Conservation (phyloP, 2,329 filamentous ascomycete species). For the Venturia carpophila region DNA sequence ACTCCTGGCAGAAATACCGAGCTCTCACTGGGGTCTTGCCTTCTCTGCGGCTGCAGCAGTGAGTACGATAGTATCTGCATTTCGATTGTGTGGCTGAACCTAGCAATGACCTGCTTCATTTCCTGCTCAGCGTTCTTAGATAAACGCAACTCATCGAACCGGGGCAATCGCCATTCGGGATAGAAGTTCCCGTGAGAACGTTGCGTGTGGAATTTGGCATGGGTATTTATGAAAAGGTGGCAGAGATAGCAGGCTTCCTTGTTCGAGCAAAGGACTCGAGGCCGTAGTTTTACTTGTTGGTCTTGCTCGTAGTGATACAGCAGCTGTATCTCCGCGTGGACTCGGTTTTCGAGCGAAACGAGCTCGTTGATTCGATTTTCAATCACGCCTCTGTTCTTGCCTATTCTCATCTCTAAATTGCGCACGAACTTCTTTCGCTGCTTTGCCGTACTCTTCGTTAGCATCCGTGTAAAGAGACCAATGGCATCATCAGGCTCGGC, state of each 20-base stretch:
- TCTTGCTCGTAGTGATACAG: not conserved
- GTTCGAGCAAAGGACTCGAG: not conserved
- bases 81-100: conserved; percentile 2
- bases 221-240: not conserved
- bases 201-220: conserved; percentile 2
- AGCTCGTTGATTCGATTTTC: no score
- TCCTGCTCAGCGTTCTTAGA: not conserved
- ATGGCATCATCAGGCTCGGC: no score
- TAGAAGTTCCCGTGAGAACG: conserved; percentile 11
- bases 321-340: not conserved
- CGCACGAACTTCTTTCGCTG: no score
- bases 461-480: no score
- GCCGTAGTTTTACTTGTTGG: not conserved
- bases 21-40: conserved; percentile 2
- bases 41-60: not conserved
- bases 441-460: no score
- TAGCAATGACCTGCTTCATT: not conserved
- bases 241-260: conserved; percentile 12
- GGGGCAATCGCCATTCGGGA: conserved; percentile 4
- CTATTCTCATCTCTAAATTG: no score
- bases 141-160: not conserved
- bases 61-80: not conserved
- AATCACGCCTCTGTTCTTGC: no score
- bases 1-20: not conserved
- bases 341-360: not conserved